Conservation (phyloP, 371 early-diverging fungal genomes). For the Nematocida homosporus region DNA sequence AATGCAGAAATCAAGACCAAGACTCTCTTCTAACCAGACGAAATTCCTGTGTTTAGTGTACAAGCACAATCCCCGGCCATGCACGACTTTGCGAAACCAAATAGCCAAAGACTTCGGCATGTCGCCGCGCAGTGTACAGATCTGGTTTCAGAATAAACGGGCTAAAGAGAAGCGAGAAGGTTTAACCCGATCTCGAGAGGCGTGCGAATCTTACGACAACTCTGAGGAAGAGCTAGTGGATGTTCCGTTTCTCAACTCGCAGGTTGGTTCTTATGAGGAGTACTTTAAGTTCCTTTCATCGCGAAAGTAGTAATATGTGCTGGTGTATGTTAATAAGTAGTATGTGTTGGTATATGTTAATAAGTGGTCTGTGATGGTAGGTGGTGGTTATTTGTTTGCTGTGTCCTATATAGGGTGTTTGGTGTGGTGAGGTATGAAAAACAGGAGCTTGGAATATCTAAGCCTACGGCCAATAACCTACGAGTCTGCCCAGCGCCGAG, state of each 20-base stretch:
- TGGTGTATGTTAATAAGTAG: no score
- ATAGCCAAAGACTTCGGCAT: slow-evolving; percentile 52
- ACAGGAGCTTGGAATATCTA: slow-evolving; percentile 44
- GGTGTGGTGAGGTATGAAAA: slow-evolving; percentile 11
- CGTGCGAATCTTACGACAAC: no score
- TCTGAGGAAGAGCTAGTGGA: no score
- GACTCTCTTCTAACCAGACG: slow-evolving; percentile 25
- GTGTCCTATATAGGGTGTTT: not conserved
- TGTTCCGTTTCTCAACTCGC: no score
- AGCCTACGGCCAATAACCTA: not conserved
- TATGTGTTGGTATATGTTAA: no score
- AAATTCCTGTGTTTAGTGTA: slow-evolving; percentile 26
- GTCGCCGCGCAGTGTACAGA: slow-evolving; percentile 57
- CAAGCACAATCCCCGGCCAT: slow-evolving; percentile 14
- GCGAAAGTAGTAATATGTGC: no score
- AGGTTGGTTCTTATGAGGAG: no score
- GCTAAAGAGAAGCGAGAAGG: slow-evolving; percentile 50
- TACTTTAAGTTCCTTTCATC: no score
- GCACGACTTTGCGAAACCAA: not conserved
- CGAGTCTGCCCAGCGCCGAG: slow-evolving; percentile 2
- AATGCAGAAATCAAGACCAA: not conserved
- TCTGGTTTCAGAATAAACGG: slow-evolving; percentile 68
- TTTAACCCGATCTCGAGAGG: no score
- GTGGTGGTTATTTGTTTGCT: slow-evolving; percentile 4
- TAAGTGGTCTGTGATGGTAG: no score